These are phyloP conservation scores for Jimgerdemannia flammicorona DNA, from an alignment of 192 early-diverging fungal genomes.

Conservation along the genomic window DNA sequence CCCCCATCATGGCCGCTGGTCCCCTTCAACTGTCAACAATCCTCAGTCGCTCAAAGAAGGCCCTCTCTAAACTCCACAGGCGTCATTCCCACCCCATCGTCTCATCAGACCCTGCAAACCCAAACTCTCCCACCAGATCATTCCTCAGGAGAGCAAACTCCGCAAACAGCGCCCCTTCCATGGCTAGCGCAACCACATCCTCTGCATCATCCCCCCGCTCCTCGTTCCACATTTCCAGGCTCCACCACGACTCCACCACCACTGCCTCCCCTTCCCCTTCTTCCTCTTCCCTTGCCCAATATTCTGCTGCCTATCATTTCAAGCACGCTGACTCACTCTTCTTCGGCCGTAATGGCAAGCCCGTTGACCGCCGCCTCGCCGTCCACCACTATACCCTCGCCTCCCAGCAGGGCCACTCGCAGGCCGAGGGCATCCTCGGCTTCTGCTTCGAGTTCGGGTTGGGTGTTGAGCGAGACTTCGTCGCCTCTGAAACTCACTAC, in stretches of 20 bases:
- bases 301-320: constrained; percentile 1
- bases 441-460: constrained; percentile 88
- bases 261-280: not conserved
- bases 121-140: not conserved
- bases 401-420: constrained; percentile 33
- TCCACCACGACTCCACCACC: not conserved
- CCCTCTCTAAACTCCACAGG: not conserved
- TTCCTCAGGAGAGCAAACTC: constrained; percentile 4
- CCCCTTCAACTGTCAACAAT: not conserved
- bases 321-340: constrained; percentile 15
- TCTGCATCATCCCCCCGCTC: constrained; percentile 20
- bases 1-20: constrained; percentile 1
- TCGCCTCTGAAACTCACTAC: constrained; percentile 63
- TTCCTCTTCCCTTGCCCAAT: not conserved
- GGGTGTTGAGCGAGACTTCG: constrained; percentile 58
- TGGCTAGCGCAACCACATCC: not conserved
- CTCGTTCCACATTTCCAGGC: constrained; percentile 16
- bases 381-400: constrained; percentile 35
- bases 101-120: not conserved
- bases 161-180: not conserved
- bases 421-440: constrained; percentile 62
- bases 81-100: not conserved
- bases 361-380: constrained; percentile 7
- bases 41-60: not conserved
- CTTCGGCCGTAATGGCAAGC: constrained; percentile 15